Evolutionary conservation across 306 rosid genomes (phyloP).

Genomic region (Cucurbita maxima): DNA sequence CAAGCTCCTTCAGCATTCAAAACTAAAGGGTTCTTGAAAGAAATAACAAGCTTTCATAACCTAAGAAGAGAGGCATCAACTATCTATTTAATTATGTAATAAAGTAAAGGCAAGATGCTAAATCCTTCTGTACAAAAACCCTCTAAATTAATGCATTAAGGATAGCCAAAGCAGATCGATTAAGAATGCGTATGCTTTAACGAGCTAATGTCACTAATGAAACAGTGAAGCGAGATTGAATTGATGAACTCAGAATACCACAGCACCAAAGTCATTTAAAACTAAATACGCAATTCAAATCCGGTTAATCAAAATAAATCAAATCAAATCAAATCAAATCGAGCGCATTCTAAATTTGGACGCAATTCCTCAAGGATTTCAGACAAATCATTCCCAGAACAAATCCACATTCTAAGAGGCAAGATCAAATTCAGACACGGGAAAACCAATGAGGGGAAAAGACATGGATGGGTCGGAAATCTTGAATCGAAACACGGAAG

Average conservation of each 20-base stretch:
- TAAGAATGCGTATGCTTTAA: background rate
- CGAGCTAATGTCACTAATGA: background rate
- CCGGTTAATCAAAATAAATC: background rate
- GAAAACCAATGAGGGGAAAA: background rate
- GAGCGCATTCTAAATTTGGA: background rate
- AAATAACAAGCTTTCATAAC: background rate
- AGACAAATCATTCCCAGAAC: background rate
- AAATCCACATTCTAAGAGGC: background rate
- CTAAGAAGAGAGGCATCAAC: background rate
- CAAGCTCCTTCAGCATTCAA: background rate
- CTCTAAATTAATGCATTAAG: background rate
- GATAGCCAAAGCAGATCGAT: background rate
- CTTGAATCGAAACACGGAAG: background rate
- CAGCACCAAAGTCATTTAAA: background rate
- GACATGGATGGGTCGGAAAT: background rate
- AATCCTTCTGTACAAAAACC: background rate
- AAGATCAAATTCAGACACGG: background rate
- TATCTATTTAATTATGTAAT: background rate
- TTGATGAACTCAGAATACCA: background rate
- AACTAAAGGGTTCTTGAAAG: background rate
- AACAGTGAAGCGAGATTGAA: slow-evolving; percentile 6
- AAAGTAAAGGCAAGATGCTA: background rate
- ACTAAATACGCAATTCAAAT: background rate
- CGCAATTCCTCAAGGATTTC: background rate
- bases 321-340: background rate